Evolutionary conservation across 495 filamentous ascomycete genomes (phyloP), one percentile per base, ranked within the genome.

Genomic region (Immersiella caudata): DNA sequence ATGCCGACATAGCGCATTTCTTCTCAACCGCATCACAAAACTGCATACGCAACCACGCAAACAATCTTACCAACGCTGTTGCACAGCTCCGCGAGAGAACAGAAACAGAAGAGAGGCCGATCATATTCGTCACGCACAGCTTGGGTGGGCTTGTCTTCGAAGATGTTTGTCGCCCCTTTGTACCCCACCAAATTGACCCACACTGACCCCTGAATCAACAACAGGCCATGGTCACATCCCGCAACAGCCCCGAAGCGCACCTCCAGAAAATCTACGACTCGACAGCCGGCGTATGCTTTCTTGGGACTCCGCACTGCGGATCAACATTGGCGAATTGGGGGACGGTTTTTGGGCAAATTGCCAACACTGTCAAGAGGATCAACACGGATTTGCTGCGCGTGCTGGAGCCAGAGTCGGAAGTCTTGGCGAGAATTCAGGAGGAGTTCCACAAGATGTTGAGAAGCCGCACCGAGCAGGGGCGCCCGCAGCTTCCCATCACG

Each of bases 141-240:
- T 24, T 62, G 35, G 59, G 59, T 16, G 59, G 59, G 12, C 59
- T 49, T 22, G 59, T 62, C 35, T 49, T 62, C 25, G 59, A 62
- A 49, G 59, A 62, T 62, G 59, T 62, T 50, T n/a, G 59, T 62
- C 29, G n/a, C 29, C 29, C 29, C 22, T 49, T 24, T 25, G 49
- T 49, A 49, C 35, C 33, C 59, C 25, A 50, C 9, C 11, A 12
- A 33, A 20, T n/a, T 9, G 59, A 22, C 36, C 33, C 21, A 49
- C 59, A 49, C 21, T 62, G 21, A 62, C 59, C 35, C 18, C 59
- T 62, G 59, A 49, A 49, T 50, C 35, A 49, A 21, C 35, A 60
- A 49, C 57, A 60, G 59, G 59, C 35, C 36, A 62, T 62, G 59
- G 35, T 62, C 59, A 35, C 35, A 49, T 62, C 59, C 18, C 59